Base-by-base conservation (phyloP, 129 eudicot species). In the Scalesia atractyloides region DNA sequence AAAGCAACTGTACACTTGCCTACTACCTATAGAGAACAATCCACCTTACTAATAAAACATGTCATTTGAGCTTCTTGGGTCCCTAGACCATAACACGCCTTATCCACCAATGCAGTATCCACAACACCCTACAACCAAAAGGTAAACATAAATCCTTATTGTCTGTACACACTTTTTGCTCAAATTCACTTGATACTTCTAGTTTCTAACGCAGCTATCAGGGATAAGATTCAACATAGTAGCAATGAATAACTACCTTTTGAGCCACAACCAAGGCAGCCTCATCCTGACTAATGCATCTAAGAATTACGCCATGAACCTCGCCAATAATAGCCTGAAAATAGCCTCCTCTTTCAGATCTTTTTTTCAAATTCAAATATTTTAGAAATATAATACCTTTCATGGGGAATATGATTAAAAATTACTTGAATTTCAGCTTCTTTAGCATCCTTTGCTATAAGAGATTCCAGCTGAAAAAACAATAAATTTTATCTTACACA, bases 191-290 rank as follows among this genome's bases (percentile, higher is more conserved):
- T 24, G 26, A 24, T 24, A 24, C 26, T 5, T 24, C 26, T 24
- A 24, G 2, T 24, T 24, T 24, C 26, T 18, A 16, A 36, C 19
- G 7, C 20, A 70, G 10, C 14, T 69, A 17, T 17, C 15, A 46
- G n/a, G 51, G 4, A 54, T 24, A 30, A 44, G 12, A 39, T 22
- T 16, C 16, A 19, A 49, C 5, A 68, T n/a, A 41, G 3, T 57
- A 65, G 48, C 16, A 44, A 16, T 57, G 9, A 75, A 24, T 37
- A 9, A 57, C 22, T 51, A 94, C 99, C 97, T 95, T 95, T 44
- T 90, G 97, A 51, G 97, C 96, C 64, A 95, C 96, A 56, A 97
- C 97, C 80, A 85, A 76, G 8, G 99, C 99, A 72, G 93, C 97
- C 74, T 94, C 99, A 76, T 95, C 99, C 66, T 96, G 86, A 75